A percentile compares a stretch with the other conserved stretches of the same genome.
These are phyloP conservation scores for Rhodotorula diobovata DNA, from an alignment of 768 basidiomycete species.

Conservation along the genomic window DNA sequence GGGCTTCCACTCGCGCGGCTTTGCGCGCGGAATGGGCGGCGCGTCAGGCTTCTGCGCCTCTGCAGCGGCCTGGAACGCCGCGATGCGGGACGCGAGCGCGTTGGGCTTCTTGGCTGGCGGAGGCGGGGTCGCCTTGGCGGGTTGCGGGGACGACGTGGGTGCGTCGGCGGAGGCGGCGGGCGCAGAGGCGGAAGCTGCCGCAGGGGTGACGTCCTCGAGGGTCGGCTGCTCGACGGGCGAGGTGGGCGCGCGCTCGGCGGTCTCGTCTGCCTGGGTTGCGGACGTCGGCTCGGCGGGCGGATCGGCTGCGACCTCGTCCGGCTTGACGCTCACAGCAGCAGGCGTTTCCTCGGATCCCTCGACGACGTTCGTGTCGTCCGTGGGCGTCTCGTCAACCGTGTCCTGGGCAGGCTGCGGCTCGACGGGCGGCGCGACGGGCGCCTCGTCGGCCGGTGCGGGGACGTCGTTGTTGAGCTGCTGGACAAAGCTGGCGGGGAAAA, in stretches of 20 bases:
- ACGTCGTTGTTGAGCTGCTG: slow-evolving; percentile 8
- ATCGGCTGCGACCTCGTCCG: background rate
- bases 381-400: background rate
- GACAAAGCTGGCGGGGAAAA: slow-evolving; percentile 34
- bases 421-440: background rate
- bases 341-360: slow-evolving; percentile 23
- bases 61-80: slow-evolving; percentile 14
- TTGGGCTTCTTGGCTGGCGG: slow-evolving; percentile 29
- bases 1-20: slow-evolving; percentile 17
- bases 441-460: background rate
- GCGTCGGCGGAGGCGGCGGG: background rate
- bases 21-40: slow-evolving; percentile 4
- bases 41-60: background rate
- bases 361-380: slow-evolving; percentile 25
- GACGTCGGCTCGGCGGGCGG: slow-evolving; percentile 9
- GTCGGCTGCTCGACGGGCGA: background rate
- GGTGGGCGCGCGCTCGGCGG: background rate
- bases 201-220: background rate
- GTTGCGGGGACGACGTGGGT: background rate
- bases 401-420: background rate
- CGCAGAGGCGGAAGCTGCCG: background rate
- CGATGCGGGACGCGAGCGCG: slow-evolving; percentile 26
- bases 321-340: slow-evolving; percentile 12
- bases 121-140: background rate
- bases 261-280: background rate